Evolutionary conservation across 306 rosid genomes (phyloP).

Genomic region (Cicer bijugum): DNA sequence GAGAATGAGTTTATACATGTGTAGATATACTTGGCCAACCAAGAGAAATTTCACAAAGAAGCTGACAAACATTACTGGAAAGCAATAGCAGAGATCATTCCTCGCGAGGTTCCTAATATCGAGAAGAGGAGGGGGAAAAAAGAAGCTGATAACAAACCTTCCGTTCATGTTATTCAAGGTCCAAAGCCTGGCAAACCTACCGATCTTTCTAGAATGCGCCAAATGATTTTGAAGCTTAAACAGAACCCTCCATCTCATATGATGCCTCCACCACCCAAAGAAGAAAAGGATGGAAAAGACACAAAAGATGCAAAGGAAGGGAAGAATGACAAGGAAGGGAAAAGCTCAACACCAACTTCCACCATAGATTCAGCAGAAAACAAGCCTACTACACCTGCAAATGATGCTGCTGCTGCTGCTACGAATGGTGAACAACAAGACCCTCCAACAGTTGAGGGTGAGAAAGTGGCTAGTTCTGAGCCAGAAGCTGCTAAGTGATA

Average conservation of each 20-base stretch:
- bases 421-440: constrained; percentile 54
- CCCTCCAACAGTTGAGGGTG: constrained; percentile 49
- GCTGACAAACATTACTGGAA: constrained; percentile 91
- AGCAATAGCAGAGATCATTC: constrained; percentile 89
- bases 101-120: constrained; percentile 86
- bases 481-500: constrained; percentile 55
- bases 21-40: constrained; percentile 72
- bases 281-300: constrained; percentile 53
- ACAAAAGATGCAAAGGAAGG: constrained; percentile 43
- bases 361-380: constrained; percentile 29
- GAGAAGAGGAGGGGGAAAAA: constrained; percentile 94
- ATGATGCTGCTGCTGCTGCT: constrained; percentile 46
- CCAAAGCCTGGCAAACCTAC: constrained; percentile 98
- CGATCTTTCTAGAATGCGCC: constrained; percentile 89
- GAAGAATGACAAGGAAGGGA: constrained; percentile 49
- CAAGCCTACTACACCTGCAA: constrained; percentile 51
- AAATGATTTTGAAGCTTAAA: constrained; percentile 76
- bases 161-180: constrained; percentile 70
- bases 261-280: constrained; percentile 86
- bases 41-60: constrained; percentile 97
- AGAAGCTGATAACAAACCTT: constrained; percentile 76
- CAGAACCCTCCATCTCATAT: constrained; percentile 85
- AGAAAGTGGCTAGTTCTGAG: constrained; percentile 44
- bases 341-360: constrained; percentile 51
- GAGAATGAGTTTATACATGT: constrained; percentile 21